Base-by-base conservation (phyloP, 1,284 basidiomycete species). In the Melampsora larici-populina region DNA sequence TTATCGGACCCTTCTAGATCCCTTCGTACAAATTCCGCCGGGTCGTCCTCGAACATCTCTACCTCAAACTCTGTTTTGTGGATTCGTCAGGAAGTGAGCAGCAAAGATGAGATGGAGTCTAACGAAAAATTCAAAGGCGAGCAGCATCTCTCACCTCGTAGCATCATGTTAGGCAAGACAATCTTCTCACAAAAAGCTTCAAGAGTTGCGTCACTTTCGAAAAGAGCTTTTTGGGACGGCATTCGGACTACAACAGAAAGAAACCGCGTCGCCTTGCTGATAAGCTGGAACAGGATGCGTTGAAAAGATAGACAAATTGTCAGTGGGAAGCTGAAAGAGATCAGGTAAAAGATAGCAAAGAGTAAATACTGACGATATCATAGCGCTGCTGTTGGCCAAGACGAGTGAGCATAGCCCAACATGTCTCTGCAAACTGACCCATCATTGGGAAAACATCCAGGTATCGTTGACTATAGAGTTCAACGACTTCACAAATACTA, bases 21-120 rank as follows among this genome's bases (percentile, higher is more conserved):
- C 40, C 93, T 87, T 24, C 94, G 90, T 80, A 99, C 93, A 84
- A 92, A 99, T 83, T 98, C 96, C 66, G 96, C 88, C 0, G 96
- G 96, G 81, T 97, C 94, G 80, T 99, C 96, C 84, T 98, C 94
- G 82, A 99, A 98, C 84, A 95, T 91, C 82, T 99, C 96, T 79
- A 95, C 88, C 80, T 98, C 95, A 80, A 94, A 91, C 72, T 92
- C 90, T 78, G 24, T 43, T 43, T 43, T 7, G 5, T 43, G 5
- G 40, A 43, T 43, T 43, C 11, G 40, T 43, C 11, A 43, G 11
- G 13, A 43, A 43, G 40, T 43, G 40, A 11, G 5, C 13, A 43
- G 40, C 15, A 18, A 58, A 48, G 51, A 31, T 26, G 18, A 76
- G 24, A 60, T 0, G 55, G 46, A 63, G 18, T 63, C 33, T 2